Evolutionary conservation across 2,329 filamentous ascomycete species (phyloP).

Genomic region (Didymella exigua): DNA sequence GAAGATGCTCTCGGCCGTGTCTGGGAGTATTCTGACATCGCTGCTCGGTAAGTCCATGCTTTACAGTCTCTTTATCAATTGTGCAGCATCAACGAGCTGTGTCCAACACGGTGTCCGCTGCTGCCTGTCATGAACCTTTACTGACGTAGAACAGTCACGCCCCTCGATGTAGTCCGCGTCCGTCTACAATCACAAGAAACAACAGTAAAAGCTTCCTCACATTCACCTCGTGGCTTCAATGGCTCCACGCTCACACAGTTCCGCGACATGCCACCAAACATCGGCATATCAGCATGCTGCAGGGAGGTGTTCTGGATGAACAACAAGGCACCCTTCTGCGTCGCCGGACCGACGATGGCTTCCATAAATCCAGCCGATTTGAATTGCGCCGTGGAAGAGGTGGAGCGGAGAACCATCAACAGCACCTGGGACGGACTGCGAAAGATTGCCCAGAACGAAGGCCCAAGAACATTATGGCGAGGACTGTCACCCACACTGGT

Average conservation of each 20-base stretch:
- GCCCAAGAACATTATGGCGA: conserved; percentile 83
- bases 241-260: conserved; percentile 51
- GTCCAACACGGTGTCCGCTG: conserved; percentile 10
- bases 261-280: conserved; percentile 76
- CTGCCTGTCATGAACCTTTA: not conserved
- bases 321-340: conserved; percentile 79
- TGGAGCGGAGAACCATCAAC: conserved; percentile 80
- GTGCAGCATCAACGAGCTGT: not conserved
- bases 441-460: conserved; percentile 95
- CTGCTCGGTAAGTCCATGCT: conserved; percentile 70
- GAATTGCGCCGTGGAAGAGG: conserved; percentile 87
- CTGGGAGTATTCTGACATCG: conserved; percentile 87
- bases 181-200: conserved; percentile 85
- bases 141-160: conserved; percentile 70
- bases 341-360: conserved; percentile 66
- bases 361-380: conserved; percentile 51
- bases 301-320: conserved; percentile 97
- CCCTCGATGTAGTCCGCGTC: conserved; percentile 94
- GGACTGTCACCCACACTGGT: conserved; percentile 91
- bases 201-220: conserved; percentile 57
- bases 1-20: conserved; percentile 93
- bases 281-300: conserved; percentile 93
- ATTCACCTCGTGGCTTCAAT: conserved; percentile 50
- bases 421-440: conserved; percentile 89
- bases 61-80: not conserved